A percentile compares a stretch with the other conserved stretches of the same genome.
phyloP scores from a whole-genome alignment of 306 rosid genomes.

The Malus sieversii region DNA sequence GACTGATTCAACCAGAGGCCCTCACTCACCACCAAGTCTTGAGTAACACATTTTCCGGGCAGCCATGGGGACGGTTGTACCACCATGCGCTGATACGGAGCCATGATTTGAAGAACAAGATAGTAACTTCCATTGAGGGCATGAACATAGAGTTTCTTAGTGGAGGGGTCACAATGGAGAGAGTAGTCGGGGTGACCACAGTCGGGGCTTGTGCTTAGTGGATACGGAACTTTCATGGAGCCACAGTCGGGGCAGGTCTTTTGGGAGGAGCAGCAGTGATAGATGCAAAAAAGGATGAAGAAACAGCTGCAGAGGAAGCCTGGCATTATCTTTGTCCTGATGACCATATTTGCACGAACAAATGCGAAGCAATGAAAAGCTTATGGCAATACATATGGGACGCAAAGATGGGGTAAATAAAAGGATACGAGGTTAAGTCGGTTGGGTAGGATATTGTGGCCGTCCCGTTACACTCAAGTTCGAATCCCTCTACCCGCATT shows the following conservation, averaged over 20 bases:
- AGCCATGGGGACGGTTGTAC: conserved; percentile 76
- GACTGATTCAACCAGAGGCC: conserved; percentile 87
- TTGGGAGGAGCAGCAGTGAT: conserved; percentile 36
- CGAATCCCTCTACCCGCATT: too few relatives aligned
- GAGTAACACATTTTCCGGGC: conserved; percentile 55
- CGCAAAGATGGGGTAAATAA: conserved; percentile 21
- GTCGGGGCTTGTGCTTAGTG: conserved; percentile 57
- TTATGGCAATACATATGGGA: conserved; percentile 18
- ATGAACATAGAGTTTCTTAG: conserved; percentile 45
- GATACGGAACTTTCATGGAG: conserved; percentile 60
- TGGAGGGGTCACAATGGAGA: conserved; percentile 55
- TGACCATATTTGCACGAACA: conserved; percentile 33
- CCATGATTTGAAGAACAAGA: conserved; percentile 36
- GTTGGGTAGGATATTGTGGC: neutral
- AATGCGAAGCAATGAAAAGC: conserved; percentile 22
- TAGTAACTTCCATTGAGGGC: conserved; percentile 73
- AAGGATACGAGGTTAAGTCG: conserved; percentile 50
- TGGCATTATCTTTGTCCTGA: conserved; percentile 26
- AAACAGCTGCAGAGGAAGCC: conserved; percentile 19
- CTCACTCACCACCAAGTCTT: conserved; percentile 64
- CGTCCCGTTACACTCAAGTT: neutral
- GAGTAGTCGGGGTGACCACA: conserved; percentile 67
- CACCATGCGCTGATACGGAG: conserved; percentile 53
- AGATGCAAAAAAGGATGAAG: conserved; percentile 35
- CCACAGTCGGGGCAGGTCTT: conserved; percentile 83